Conservation (phyloP, 768 basidiomycete genomes). For the Gymnopilus junonius region DNA sequence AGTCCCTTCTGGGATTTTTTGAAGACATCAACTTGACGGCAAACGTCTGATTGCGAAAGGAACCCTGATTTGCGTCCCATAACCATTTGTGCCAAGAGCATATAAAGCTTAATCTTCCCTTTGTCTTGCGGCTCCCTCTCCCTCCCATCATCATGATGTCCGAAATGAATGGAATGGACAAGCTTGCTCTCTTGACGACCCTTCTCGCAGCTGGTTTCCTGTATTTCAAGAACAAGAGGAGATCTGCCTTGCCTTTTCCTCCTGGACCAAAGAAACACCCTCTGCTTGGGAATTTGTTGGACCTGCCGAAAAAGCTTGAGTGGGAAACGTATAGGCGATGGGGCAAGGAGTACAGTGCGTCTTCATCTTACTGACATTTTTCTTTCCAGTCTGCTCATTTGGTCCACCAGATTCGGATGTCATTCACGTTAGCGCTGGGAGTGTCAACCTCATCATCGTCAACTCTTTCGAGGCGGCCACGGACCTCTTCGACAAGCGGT, state of each 20-base stretch:
- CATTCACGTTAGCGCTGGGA: slow-evolving; percentile 29
- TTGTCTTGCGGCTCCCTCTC: background rate
- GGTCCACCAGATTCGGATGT: slow-evolving; percentile 33
- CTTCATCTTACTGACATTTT: too few species aligned
- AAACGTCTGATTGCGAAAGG: background rate
- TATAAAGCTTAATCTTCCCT: background rate
- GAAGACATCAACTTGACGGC: background rate
- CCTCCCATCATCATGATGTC: background rate
- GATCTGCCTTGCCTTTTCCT: slow-evolving; percentile 22
- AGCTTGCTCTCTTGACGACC: background rate
- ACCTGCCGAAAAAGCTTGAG: slow-evolving; percentile 21
- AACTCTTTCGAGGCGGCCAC: slow-evolving; percentile 23
- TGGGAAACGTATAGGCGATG: slow-evolving; percentile 30
- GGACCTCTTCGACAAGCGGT: slow-evolving; percentile 27
- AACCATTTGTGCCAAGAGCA: background rate
- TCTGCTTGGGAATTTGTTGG: slow-evolving; percentile 30
- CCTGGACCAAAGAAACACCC: slow-evolving; percentile 33
- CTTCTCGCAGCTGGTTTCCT: slow-evolving; percentile 10
- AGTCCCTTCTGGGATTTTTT: background rate
- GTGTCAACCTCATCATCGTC: slow-evolving; percentile 22
- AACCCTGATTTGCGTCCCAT: background rate
- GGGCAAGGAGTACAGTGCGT: slow-evolving; percentile 26
- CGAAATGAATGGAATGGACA: background rate
- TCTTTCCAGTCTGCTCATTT: background rate
- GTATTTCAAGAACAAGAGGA: slow-evolving; percentile 2